phyloP scores from a whole-genome alignment of 2,329 filamentous ascomycete species.

The Lecanosticta acicola region DNA sequence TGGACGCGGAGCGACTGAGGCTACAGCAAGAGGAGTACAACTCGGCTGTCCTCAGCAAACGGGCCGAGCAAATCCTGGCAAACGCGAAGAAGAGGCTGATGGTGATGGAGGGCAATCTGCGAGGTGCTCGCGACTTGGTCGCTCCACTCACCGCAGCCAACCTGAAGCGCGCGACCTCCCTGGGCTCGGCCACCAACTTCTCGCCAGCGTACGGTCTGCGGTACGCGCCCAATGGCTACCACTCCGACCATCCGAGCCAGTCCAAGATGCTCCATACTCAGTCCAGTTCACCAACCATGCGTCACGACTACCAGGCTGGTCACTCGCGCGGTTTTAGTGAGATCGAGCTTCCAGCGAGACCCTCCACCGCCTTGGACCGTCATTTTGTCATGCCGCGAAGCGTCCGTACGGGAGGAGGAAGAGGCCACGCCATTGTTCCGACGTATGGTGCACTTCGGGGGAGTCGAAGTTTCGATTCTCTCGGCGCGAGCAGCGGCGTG shows the following conservation, averaged over 20 bases:
- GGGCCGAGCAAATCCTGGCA: slow-evolving; percentile 83
- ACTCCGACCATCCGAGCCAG: slow-evolving; percentile 13
- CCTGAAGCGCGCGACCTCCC: slow-evolving; percentile 34
- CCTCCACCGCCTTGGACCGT: slow-evolving; percentile 24
- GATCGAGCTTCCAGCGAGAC: slow-evolving; percentile 43
- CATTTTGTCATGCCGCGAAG: slow-evolving; percentile 8
- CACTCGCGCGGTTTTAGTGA: slow-evolving; percentile 61
- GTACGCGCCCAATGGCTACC: slow-evolving; percentile 18
- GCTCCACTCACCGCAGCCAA: slow-evolving; percentile 35
- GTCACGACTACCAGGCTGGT: slow-evolving; percentile 30
- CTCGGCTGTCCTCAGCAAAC: slow-evolving; percentile 68
- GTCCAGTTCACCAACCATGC: slow-evolving; percentile 28
- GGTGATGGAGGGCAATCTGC: slow-evolving; percentile 89
- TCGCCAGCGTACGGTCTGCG: slow-evolving; percentile 14
- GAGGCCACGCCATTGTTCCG: slow-evolving; percentile 5
- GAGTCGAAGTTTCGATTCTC: slow-evolving; percentile 26
- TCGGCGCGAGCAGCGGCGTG: slow-evolving; percentile 14
- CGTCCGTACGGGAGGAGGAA: slow-evolving; percentile 2
- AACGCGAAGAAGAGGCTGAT: slow-evolving; percentile 87
- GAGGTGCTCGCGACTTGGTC: slow-evolving; percentile 58
- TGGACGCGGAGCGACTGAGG: slow-evolving; percentile 29
- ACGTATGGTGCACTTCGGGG: slow-evolving; percentile 23
- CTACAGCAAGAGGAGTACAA: slow-evolving; percentile 55
- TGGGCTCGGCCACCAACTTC: slow-evolving; percentile 22
- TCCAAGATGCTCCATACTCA: slow-evolving; percentile 25